Evolutionary conservation across 2,329 filamentous ascomycete species (phyloP).

Genomic region (Lasiodiplodia hormozganensis): DNA sequence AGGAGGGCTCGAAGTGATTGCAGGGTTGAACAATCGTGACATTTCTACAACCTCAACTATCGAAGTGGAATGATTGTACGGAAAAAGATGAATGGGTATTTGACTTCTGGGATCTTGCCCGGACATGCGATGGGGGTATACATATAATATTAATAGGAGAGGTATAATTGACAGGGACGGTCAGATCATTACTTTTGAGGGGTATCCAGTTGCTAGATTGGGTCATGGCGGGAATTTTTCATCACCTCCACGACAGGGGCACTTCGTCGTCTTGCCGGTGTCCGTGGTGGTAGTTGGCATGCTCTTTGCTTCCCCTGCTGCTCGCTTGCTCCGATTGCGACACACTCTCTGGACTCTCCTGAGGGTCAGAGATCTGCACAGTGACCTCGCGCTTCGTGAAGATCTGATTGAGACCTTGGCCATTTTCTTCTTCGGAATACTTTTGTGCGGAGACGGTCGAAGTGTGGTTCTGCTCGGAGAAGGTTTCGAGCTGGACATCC

Average conservation of each 20-base stretch:
- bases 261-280: slow-evolving; percentile 10
- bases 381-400: slow-evolving; percentile 20
- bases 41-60: neutral
- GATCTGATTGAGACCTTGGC: slow-evolving; percentile 1
- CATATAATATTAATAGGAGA: neutral
- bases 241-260: slow-evolving; percentile 8
- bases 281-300: neutral
- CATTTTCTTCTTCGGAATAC: neutral
- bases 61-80: neutral
- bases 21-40: neutral
- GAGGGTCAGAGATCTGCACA: slow-evolving; percentile 18
- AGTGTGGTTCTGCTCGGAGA: slow-evolving; percentile 7
- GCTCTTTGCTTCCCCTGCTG: slow-evolving; percentile 18
- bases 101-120: neutral
- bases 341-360: neutral
- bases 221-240: neutral
- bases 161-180: neutral
- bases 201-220: slow-evolving; percentile 7
- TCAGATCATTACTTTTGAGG: slow-evolving; percentile 2
- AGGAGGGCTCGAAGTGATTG: too few species aligned
- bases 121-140: neutral
- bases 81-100: neutral
- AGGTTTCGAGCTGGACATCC: slow-evolving; percentile 5
- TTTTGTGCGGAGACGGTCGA: slow-evolving; percentile 17
- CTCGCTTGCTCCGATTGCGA: slow-evolving; percentile 12